Evolutionary conservation across 768 basidiomycete species (phyloP), one percentile per base, ranked within the genome.

Genomic region (Leccinum imitatum): DNA sequence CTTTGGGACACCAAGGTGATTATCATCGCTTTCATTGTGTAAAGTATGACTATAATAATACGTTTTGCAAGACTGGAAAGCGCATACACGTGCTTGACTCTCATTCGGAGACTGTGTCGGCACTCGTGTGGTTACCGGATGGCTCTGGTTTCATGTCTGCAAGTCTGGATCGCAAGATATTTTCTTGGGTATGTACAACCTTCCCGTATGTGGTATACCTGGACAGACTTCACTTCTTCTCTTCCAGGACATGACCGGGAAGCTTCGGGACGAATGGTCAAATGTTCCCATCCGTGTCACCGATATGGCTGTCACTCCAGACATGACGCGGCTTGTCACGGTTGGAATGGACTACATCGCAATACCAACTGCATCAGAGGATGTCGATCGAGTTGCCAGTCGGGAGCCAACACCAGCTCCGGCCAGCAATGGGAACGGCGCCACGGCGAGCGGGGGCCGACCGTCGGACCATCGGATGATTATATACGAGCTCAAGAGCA

Each of bases 1-100:
- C 79, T 98, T 68, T 99, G 95, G 94, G 88, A 96, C 72, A 80
- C 87, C 37, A 85, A 88, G 84, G 96, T 95, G 66, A 69, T 70
- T 68, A 33, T n/a, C 57, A 37, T 56, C 52, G 52, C 15, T 37
- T 53, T 51, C 25, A 50, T 46, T 51, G 21, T 58, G 10, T 27
- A 44, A 57, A 19, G 44, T 30, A 5, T 27, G 17, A 51, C 59
- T 54, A 25, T 25, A 25, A 39, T 56, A 54, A 50, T 17, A 69
- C 61, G 54, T 64, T 41, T 52, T 25, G 25, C 25, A 4, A 25
- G 25, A 25, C 4, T 25, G 25, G 25, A 4, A 25, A 25, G 25
- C 25, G 25, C 25, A 25, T 25, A 25, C 25, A 0, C 25, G 0
- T 25, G 25, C 25, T 25, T 1, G 25, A 25, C 25, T 25, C 0